Evolutionary conservation across 2,329 filamentous ascomycete genomes (phyloP).

Genomic region (Lachnellula arida): DNA sequence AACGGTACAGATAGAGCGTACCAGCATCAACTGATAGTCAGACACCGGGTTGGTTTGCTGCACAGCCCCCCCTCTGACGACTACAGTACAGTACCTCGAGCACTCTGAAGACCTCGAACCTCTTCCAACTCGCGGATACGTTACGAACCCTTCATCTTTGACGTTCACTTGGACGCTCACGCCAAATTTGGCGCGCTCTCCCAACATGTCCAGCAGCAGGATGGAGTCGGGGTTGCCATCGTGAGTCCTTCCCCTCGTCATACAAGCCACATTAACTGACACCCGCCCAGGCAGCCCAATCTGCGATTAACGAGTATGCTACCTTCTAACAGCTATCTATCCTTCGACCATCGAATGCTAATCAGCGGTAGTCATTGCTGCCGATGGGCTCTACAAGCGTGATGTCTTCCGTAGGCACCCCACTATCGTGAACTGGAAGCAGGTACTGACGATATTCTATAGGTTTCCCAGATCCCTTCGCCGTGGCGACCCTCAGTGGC

Average conservation of each 20-base stretch:
- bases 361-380: slow-evolving; percentile 78
- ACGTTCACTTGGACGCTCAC: slow-evolving; percentile 30
- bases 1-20: no score
- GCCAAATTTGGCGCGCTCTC: slow-evolving; percentile 31
- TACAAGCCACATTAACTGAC: slow-evolving; percentile 21
- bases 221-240: slow-evolving; percentile 58
- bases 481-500: slow-evolving; percentile 92
- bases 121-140: slow-evolving; percentile 7
- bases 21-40: no score
- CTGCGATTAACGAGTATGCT: slow-evolving; percentile 85
- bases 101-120: slow-evolving; percentile 10
- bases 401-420: slow-evolving; percentile 89
- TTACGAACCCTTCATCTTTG: slow-evolving; percentile 21
- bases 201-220: slow-evolving; percentile 42
- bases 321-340: neutral
- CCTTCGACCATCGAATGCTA: slow-evolving; percentile 30
- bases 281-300: slow-evolving; percentile 64
- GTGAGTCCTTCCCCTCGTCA: slow-evolving; percentile 43
- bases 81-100: slow-evolving; percentile 5
- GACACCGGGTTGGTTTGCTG: slow-evolving; percentile 3
- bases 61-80: slow-evolving; percentile 26
- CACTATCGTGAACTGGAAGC: neutral
- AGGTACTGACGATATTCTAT: slow-evolving; percentile 19
- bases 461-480: slow-evolving; percentile 98
- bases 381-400: slow-evolving; percentile 96